phyloP scores from a whole-genome alignment of 768 basidiomycete species.

The Termitomyces sp. region DNA sequence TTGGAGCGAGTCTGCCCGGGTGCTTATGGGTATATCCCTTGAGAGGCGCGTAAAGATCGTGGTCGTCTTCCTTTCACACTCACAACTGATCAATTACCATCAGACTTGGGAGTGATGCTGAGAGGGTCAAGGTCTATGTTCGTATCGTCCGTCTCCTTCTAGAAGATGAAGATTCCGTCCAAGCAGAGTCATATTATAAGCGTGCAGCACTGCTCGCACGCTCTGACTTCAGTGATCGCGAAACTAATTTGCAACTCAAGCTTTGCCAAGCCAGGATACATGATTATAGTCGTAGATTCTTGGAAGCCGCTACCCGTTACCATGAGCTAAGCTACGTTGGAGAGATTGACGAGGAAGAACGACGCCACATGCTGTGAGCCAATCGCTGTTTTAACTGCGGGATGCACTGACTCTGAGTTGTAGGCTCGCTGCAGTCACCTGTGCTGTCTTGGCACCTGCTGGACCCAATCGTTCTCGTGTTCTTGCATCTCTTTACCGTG shows the following conservation, averaged over 20 bases:
- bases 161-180: conserved; percentile 94
- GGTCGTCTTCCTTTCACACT: neutral
- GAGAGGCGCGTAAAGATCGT: conserved; percentile 60
- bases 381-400: neutral
- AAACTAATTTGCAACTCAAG: conserved; percentile 80
- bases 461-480: conserved; percentile 94
- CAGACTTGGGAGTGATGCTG: conserved; percentile 68
- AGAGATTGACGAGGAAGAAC: conserved; percentile 91
- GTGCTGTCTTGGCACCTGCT: conserved; percentile 94
- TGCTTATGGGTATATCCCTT: conserved; percentile 87
- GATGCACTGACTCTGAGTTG: neutral
- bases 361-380: conserved; percentile 82
- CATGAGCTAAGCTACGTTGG: conserved; percentile 91
- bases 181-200: conserved; percentile 98
- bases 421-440: conserved; percentile 89
- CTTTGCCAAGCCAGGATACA: conserved; percentile 92
- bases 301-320: conserved; percentile 91
- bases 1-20: conserved; percentile 89
- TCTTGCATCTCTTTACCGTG: conserved; percentile 87
- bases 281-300: conserved; percentile 87
- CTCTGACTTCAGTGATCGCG: conserved; percentile 62
- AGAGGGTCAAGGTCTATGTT: conserved; percentile 87
- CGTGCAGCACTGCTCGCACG: conserved; percentile 89
- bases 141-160: conserved; percentile 91
- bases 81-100: conserved; percentile 6